Evolutionary conservation across 2,329 filamentous ascomycete genomes (phyloP).

Genomic region (Mycosphaerella arachidis): DNA sequence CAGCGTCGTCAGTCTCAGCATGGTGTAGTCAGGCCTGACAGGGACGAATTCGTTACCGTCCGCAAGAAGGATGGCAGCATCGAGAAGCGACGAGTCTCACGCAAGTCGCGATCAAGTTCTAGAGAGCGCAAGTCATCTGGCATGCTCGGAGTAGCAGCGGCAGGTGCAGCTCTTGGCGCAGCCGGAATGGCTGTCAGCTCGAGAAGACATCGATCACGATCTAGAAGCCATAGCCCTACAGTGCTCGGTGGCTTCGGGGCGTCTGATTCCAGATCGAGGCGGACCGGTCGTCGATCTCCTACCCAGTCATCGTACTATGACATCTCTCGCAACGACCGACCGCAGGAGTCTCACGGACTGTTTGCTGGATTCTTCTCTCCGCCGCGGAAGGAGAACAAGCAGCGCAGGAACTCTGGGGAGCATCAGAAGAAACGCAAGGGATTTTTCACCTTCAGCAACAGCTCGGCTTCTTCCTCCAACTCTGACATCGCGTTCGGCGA

Average conservation of each 20-base stretch:
- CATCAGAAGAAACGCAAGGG: no score
- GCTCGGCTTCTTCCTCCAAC: slow-evolving; percentile 17
- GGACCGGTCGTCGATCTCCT: slow-evolving; percentile 9
- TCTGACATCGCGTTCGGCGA: slow-evolving; percentile 42
- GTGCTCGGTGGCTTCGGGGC: not conserved
- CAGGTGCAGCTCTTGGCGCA: slow-evolving; percentile 26
- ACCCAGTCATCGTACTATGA: slow-evolving; percentile 13
- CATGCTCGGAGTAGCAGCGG: slow-evolving; percentile 18
- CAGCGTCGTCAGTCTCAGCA: slow-evolving; percentile 28
- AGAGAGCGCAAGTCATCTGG: slow-evolving; percentile 28
- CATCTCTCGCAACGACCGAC: slow-evolving; percentile 12
- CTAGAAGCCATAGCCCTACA: slow-evolving; percentile 28
- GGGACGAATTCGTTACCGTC: slow-evolving; percentile 24
- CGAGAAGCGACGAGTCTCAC: slow-evolving; percentile 23
- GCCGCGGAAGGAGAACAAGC: slow-evolving; percentile 33
- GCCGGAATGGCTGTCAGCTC: slow-evolving; percentile 19
- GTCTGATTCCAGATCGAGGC: slow-evolving; percentile 8
- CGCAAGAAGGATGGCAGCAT: slow-evolving; percentile 30
- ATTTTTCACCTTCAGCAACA: not conserved
- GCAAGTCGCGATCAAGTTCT: slow-evolving; percentile 29
- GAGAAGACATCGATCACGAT: slow-evolving; percentile 34
- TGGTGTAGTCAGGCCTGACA: slow-evolving; percentile 20
- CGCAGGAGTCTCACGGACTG: slow-evolving; percentile 20
- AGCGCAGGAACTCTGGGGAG: slow-evolving; percentile 19
- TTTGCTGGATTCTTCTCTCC: slow-evolving; percentile 32